Evolutionary conservation across 371 early-diverging fungal genomes (phyloP).

Genomic region (Dentiscutata heterogama): DNA sequence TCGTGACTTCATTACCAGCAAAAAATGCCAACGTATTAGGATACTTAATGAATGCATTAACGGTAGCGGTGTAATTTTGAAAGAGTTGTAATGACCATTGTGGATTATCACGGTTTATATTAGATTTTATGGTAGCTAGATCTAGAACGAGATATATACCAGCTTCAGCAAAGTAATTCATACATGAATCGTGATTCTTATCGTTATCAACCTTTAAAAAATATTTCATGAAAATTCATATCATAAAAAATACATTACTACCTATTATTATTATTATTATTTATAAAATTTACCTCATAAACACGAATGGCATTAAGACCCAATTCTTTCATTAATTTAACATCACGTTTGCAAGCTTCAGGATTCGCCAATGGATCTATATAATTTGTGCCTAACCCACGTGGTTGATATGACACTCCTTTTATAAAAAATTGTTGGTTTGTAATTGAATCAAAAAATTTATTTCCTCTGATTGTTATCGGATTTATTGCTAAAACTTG

Average conservation of each 20-base stretch:
- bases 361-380: conserved; percentile 74
- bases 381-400: conserved; percentile 50
- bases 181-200: no score
- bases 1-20: conserved; percentile 86
- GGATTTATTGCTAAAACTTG: conserved; percentile 52
- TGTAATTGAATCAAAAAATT: conserved; percentile 77
- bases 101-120: conserved; percentile 76
- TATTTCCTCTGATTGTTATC: conserved; percentile 74
- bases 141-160: conserved; percentile 82
- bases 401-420: conserved; percentile 85
- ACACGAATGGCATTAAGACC: conserved; percentile 83
- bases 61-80: neutral
- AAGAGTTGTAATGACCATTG: conserved; percentile 58
- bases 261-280: conserved; percentile 52
- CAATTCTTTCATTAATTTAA: conserved; percentile 72
- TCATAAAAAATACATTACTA: conserved; percentile 45
- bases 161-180: conserved; percentile 41
- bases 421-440: conserved; percentile 83
- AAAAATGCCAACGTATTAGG: conserved; percentile 70
- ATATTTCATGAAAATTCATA: no score
- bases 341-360: conserved; percentile 73
- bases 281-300: conserved; percentile 63
- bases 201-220: no score
- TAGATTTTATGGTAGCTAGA: conserved; percentile 69
- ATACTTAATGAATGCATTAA: no score